phyloP scores from a whole-genome alignment of 2,329 filamentous ascomycete species.

The Reticulascus tulasneorum region DNA sequence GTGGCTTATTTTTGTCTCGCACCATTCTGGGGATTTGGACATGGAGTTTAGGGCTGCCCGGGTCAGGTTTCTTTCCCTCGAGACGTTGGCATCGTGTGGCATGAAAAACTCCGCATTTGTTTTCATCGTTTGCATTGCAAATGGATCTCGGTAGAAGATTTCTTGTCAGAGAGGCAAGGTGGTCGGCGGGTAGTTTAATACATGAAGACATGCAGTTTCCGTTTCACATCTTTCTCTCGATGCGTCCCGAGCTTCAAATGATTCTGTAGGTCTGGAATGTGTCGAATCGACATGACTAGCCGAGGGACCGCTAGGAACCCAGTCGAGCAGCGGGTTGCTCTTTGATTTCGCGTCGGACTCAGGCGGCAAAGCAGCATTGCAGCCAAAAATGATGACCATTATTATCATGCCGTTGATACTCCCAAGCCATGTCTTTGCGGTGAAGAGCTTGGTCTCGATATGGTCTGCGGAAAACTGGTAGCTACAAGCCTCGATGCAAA shows the following conservation, averaged over 20 bases:
- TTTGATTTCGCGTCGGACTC: no score
- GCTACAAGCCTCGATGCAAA: no score
- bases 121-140: conserved; percentile 6
- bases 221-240: background rate
- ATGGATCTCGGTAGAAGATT: conserved; percentile 6
- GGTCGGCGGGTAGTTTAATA: conserved; percentile 12
- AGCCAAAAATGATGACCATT: no score
- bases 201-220: conserved; percentile 13
- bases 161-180: conserved; percentile 11
- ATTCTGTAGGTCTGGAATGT: no score
- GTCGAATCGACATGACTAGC: no score
- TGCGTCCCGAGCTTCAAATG: background rate
- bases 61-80: conserved; percentile 2
- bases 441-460: no score
- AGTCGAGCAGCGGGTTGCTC: no score
- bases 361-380: no score
- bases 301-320: no score
- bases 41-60: conserved; percentile 8
- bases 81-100: conserved; percentile 10
- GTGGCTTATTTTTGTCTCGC: conserved; percentile 4
- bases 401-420: no score
- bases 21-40: background rate
- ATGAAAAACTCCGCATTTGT: conserved; percentile 12
- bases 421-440: no score
- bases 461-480: no score